phyloP scores from a whole-genome alignment of 2,329 filamentous ascomycete genomes.

The Chrysoporthe cubensis region DNA sequence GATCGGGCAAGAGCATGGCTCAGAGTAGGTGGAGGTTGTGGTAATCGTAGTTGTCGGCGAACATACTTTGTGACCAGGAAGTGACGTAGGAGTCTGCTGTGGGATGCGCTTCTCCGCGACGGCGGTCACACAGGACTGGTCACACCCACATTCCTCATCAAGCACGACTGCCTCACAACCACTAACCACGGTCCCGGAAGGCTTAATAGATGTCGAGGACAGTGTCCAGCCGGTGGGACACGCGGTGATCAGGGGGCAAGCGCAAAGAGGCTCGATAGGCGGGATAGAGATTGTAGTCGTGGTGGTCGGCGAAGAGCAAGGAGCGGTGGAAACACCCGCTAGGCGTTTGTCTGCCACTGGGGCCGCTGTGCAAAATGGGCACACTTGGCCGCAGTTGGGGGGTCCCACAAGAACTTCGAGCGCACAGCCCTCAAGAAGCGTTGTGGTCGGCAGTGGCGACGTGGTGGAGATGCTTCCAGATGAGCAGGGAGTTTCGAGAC shows the following conservation, averaged over 20 bases:
- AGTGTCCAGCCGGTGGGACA: conserved; percentile 1
- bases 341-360: neutral
- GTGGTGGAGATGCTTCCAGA: neutral
- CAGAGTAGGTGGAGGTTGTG: neutral
- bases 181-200: neutral
- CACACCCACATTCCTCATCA: neutral
- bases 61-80: conserved; percentile 11
- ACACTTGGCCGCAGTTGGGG: conserved; percentile 5
- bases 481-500: neutral
- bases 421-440: conserved; percentile 7
- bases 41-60: conserved; percentile 4
- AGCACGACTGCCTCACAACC: neutral
- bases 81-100: neutral
- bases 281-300: neutral
- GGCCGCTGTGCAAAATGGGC: neutral
- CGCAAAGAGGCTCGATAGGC: neutral
- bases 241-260: neutral
- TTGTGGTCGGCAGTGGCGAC: conserved; percentile 1
- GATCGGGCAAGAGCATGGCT: neutral
- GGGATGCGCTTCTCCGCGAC: neutral
- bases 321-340: neutral
- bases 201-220: neutral
- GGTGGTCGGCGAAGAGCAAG: conserved; percentile 3
- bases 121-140: neutral
- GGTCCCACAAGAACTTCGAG: conserved; percentile 4